Percentiles rank a stretch among this genome's conserved stretches.
Conservation (phyloP, 2,329 filamentous ascomycete species). For the Aspergillus versicolor region DNA sequence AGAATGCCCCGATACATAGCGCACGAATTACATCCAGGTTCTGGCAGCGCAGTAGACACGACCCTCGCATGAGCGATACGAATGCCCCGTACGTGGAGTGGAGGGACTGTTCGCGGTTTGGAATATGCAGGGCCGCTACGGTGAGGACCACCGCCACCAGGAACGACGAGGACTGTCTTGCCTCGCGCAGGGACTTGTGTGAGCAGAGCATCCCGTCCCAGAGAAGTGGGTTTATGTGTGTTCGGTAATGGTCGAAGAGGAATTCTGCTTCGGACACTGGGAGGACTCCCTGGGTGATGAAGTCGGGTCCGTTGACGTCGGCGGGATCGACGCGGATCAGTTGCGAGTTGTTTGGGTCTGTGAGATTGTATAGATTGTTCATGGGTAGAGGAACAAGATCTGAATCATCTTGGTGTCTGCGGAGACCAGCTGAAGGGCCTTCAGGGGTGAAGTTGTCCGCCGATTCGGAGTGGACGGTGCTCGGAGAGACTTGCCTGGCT, state of each 20-base stretch:
- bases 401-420: slow-evolving; percentile 15
- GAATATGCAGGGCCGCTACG: slow-evolving; percentile 53
- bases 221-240: slow-evolving; percentile 42
- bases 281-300: slow-evolving; percentile 43
- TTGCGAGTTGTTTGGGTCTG: slow-evolving; percentile 40
- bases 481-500: too few species aligned
- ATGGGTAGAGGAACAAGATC: slow-evolving; percentile 43
- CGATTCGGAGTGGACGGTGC: not conserved
- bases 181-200: slow-evolving; percentile 36
- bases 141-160: slow-evolving; percentile 52
- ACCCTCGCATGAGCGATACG: slow-evolving; percentile 49
- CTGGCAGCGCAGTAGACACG: slow-evolving; percentile 53
- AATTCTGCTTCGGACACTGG: slow-evolving; percentile 42
- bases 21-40: slow-evolving; percentile 45
- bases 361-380: slow-evolving; percentile 36
- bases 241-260: slow-evolving; percentile 43
- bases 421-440: not conserved
- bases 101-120: slow-evolving; percentile 47
- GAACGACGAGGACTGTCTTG: slow-evolving; percentile 50
- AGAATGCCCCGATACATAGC: slow-evolving; percentile 51
- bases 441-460: slow-evolving; percentile 8
- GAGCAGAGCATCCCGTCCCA: slow-evolving; percentile 40
- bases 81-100: slow-evolving; percentile 52
- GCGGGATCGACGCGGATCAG: slow-evolving; percentile 4
- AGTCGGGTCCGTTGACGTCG: slow-evolving; percentile 32